phyloP scores from a whole-genome alignment of 176 grass and related monocot species.

The Sorghum bicolor region Sorghum_bicolor_NCBIv3 NC_012871.2:62228001-62228500 shows the following conservation, averaged over 20 bases:
- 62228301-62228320: background rate
- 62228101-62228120: background rate
- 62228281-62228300: slow-evolving; percentile 5
- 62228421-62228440: slow-evolving; percentile 72
- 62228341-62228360: background rate
- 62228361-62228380: background rate
- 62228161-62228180: slow-evolving; percentile 2
- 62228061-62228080: slow-evolving; percentile 37
- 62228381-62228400: background rate
- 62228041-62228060: slow-evolving; percentile 30
- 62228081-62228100: slow-evolving; percentile 24
- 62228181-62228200: slow-evolving; percentile 24
- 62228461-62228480: slow-evolving; percentile 95
- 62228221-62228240: background rate
- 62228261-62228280: slow-evolving; percentile 13
- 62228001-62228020: background rate
- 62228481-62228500: slow-evolving; percentile 64
- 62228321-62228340: background rate
- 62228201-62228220: slow-evolving; percentile 25
- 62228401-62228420: slow-evolving; percentile 17
- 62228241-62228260: slow-evolving; percentile 11
- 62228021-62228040: background rate
- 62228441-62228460: slow-evolving; percentile 72
- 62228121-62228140: slow-evolving; percentile 40
- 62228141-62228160: background rate